Evolutionary conservation across 192 early-diverging fungal genomes (phyloP).

Genomic region (Podila epigama): DNA sequence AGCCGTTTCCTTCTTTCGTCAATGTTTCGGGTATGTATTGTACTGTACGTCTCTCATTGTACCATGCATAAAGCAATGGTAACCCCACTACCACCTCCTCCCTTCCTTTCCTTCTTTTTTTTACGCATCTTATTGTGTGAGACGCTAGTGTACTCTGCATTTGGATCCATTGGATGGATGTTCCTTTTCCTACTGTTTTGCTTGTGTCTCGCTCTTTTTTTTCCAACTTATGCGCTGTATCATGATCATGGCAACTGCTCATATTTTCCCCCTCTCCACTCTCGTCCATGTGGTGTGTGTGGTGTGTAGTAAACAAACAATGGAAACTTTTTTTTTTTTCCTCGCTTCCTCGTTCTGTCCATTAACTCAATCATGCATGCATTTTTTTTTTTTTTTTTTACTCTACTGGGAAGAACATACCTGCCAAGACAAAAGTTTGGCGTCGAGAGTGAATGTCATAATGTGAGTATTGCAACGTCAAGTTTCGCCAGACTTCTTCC

Average conservation of each 20-base stretch:
- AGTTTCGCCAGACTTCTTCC: constrained; percentile 30
- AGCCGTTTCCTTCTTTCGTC: too few relatives aligned
- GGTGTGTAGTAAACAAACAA: too few relatives aligned
- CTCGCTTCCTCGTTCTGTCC: too few relatives aligned
- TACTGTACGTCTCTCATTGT: too few relatives aligned
- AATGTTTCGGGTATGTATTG: not conserved
- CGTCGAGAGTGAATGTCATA: constrained; percentile 30
- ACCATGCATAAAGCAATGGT: not conserved
- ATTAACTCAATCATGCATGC: too few relatives aligned
- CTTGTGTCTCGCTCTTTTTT: not conserved
- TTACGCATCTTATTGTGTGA: too few relatives aligned
- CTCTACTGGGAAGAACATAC: constrained; percentile 24
- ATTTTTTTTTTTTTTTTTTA: too few relatives aligned
- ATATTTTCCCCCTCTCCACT: not conserved
- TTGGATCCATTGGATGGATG: not conserved
- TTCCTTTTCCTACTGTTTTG: not conserved
- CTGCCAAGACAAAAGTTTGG: constrained; percentile 54
- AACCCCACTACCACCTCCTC: too few relatives aligned
- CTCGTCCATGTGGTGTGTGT: not conserved
- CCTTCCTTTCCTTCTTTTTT: not conserved
- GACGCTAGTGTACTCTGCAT: not conserved
- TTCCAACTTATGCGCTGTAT: not conserved
- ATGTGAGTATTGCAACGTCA: constrained; percentile 37
- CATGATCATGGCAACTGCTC: not conserved
- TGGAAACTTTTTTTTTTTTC: too few relatives aligned